A percentile compares a stretch with the other conserved stretches of the same genome.
Evolutionary conservation across 495 filamentous ascomycete species (phyloP).

Genomic region (Lineolata rhizophorae): DNA sequence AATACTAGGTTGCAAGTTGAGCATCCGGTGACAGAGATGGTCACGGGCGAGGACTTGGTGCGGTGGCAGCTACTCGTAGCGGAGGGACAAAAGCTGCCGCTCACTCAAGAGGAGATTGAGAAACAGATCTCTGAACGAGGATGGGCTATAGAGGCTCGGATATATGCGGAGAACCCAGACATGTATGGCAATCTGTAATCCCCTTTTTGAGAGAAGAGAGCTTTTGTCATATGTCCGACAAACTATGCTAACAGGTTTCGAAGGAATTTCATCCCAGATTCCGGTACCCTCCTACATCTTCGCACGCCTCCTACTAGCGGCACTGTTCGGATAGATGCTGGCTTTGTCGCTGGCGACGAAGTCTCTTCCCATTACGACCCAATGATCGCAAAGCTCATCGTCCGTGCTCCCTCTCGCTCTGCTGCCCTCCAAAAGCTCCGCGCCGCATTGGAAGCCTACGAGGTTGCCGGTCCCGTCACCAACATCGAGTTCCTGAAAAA

Average conservation of each 20-base stretch:
- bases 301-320: constrained; percentile 43
- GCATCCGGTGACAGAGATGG: constrained; percentile 93
- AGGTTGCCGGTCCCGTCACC: constrained; percentile 77
- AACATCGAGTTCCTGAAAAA: constrained; percentile 94
- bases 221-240: too few relatives aligned
- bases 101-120: constrained; percentile 68
- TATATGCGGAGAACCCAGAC: constrained; percentile 89
- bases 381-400: constrained; percentile 97
- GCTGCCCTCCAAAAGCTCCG: constrained; percentile 67
- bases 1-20: constrained; percentile 94
- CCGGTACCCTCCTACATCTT: constrained; percentile 70
- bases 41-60: constrained; percentile 86
- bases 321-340: constrained; percentile 74
- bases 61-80: constrained; percentile 92
- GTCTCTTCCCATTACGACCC: constrained; percentile 94
- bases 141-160: constrained; percentile 82
- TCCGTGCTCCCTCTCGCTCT: constrained; percentile 55
- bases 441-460: constrained; percentile 68
- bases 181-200: too few relatives aligned
- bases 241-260: too few relatives aligned
- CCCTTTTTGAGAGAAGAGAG: too few relatives aligned
- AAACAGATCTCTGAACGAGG: constrained; percentile 51
- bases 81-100: constrained; percentile 63
- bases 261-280: constrained; percentile 90
- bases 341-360: constrained; percentile 76